Evolutionary conservation across 179 eudicot genomes (phyloP).

Genomic region (Monotropa hypopitys): DNA sequence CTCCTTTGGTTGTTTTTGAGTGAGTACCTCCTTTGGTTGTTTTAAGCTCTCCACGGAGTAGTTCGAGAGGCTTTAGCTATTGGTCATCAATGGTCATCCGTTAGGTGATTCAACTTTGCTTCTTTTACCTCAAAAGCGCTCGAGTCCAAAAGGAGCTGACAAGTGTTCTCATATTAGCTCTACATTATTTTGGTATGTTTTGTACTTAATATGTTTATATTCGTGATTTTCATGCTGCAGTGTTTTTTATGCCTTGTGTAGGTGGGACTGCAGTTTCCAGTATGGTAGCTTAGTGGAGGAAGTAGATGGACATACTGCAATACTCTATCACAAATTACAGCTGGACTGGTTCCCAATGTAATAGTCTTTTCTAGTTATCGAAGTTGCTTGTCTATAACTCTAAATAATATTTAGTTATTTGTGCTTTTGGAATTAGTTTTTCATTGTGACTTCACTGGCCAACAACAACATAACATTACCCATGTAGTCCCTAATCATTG

Average conservation of each 20-base stretch:
- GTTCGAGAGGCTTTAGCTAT: not conserved
- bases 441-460: not conserved
- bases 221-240: not conserved
- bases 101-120: not conserved
- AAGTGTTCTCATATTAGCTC: not conserved
- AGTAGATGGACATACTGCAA: slow-evolving; percentile 98
- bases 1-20: slow-evolving; percentile 29
- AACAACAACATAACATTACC: no score
- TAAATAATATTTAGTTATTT: not conserved
- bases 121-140: not conserved
- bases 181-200: not conserved
- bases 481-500: no score
- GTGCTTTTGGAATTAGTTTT: not conserved
- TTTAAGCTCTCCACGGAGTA: not conserved
- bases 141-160: not conserved
- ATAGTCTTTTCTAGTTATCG: slow-evolving; percentile 16
- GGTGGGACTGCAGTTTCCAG: slow-evolving; percentile 98
- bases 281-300: slow-evolving; percentile 96
- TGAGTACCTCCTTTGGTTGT: slow-evolving; percentile 27
- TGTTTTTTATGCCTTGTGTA: slow-evolving; percentile 20
- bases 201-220: not conserved
- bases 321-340: slow-evolving; percentile 82
- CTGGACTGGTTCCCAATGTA: slow-evolving; percentile 97
- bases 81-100: not conserved
- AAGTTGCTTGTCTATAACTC: slow-evolving; percentile 4